These are phyloP conservation scores for Backusella australiensis DNA, from an alignment of 192 early-diverging fungal genomes.

Conservation along the genomic window DNA sequence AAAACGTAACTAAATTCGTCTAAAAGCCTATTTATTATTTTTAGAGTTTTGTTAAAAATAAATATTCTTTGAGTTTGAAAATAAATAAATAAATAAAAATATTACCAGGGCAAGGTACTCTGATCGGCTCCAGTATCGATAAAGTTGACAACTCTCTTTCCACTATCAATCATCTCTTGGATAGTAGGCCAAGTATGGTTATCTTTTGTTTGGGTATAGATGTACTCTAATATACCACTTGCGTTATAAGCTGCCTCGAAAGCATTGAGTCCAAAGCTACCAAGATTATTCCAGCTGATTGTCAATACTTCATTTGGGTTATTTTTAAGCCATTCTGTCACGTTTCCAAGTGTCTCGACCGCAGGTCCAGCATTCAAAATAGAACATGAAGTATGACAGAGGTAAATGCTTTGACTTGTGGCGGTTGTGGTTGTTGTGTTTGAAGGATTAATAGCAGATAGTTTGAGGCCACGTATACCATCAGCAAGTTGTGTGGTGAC, in stretches of 20 bases:
- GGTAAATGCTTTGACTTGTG: slow-evolving; percentile 38
- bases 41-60: slow-evolving; percentile 8
- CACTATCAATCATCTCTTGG: slow-evolving; percentile 54
- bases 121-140: slow-evolving; percentile 55
- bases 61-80: slow-evolving; percentile 3
- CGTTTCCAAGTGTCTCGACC: slow-evolving; percentile 48
- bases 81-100: not conserved
- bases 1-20: slow-evolving; percentile 63
- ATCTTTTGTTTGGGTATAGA: slow-evolving; percentile 45
- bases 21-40: slow-evolving; percentile 46
- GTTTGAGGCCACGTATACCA: slow-evolving; percentile 72
- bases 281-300: slow-evolving; percentile 70
- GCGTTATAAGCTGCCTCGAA: slow-evolving; percentile 52
- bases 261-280: slow-evolving; percentile 42
- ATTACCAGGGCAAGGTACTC: slow-evolving; percentile 57
- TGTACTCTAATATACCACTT: slow-evolving; percentile 47
- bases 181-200: slow-evolving; percentile 68
- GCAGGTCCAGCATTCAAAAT: slow-evolving; percentile 61
- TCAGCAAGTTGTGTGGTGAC: slow-evolving; percentile 66
- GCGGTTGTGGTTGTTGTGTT: slow-evolving; percentile 17
- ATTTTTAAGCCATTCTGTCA: slow-evolving; percentile 58
- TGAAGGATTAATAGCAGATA: slow-evolving; percentile 51
- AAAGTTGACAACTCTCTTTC: slow-evolving; percentile 68
- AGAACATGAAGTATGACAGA: slow-evolving; percentile 67
- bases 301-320: slow-evolving; percentile 76